Percentiles rank a stretch among this genome's conserved stretches.
Evolutionary conservation across 2,329 filamentous ascomycete genomes (phyloP).

Genomic region (Cladosporium velox): DNA sequence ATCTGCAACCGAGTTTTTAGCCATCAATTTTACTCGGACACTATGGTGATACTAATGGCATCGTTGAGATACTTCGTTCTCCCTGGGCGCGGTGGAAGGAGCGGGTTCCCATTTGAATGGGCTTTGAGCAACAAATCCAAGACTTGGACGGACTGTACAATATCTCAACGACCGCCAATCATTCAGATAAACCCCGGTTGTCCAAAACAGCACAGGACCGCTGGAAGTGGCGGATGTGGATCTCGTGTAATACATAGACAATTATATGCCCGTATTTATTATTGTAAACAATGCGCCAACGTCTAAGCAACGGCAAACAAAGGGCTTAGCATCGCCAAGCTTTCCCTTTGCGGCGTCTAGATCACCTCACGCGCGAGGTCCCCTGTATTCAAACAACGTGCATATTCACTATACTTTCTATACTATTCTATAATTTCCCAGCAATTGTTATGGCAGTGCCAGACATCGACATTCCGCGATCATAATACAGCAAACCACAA

Average conservation of each 20-base stretch:
- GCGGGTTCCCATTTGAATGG: too few species aligned
- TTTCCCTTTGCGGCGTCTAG: conserved; percentile 17
- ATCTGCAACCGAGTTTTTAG: too few species aligned
- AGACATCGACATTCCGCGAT: conserved; percentile 1
- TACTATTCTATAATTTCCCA: background rate
- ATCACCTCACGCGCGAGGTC: conserved; percentile 3
- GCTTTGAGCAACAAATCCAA: too few species aligned
- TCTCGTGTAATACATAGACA: background rate
- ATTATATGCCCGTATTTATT: background rate
- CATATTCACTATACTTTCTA: conserved; percentile 3
- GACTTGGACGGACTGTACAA: too few species aligned
- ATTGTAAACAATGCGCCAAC: conserved; percentile 2
- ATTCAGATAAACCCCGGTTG: background rate
- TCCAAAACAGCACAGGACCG: background rate
- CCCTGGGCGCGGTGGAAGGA: too few species aligned
- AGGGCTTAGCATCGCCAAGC: conserved; percentile 13
- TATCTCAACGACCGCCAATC: background rate
- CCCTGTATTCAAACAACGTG: conserved; percentile 8
- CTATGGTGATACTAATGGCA: too few species aligned
- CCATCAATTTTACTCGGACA: too few species aligned
- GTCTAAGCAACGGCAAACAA: conserved; percentile 1
- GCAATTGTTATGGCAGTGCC: conserved; percentile 13
- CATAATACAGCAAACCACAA: conserved; percentile 2
- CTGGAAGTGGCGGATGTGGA: background rate
- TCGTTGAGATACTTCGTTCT: too few species aligned